Base-by-base conservation (phyloP, 2,329 filamentous ascomycete genomes). In the Colletotrichum spinosum region DNA sequence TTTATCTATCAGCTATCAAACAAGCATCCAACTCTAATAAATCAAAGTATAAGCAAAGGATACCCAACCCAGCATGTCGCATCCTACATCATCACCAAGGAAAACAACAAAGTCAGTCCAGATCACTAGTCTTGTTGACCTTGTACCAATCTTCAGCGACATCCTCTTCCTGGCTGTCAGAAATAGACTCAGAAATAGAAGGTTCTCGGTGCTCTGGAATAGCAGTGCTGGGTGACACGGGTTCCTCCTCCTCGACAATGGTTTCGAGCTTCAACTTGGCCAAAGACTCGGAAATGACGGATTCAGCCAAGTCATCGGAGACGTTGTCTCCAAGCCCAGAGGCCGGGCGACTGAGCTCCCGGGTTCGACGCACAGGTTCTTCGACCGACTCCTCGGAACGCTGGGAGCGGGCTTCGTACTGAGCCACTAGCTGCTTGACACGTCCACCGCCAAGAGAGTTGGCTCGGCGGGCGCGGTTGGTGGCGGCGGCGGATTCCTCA, bases 391-490 rank as follows among this genome's bases (percentile, higher is more conserved):
- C 59, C 7, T 45, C 41, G 17, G 2, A 6, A 13, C 41, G 42
- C 9, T 38, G 41, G 17, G 34, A 52, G 4, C 46, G 52, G 12
- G 41, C 58, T n/a, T 66, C 63, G 11, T 57, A 57, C 25, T 38
- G 37, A 17, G 63, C 58, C 12, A 66, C 48, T 2, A 66, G 51
- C 17, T 57, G 6, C 42, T 54, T 48, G n/a, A 65, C 58, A 13
- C 33, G 58, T 2, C 58, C 39, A 12, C 38, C 25, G 2, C 42
- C 52, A 6, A 48, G 33, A 2, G 52, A 62, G 1, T 37, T 9
- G 9, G 35, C 5, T 7, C 35, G 25, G 25, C n/a, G 6, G 15
- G 39, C 2, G 13, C 12, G 13, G 46, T 8, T 13, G 15, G 41
- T 38, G n/a, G 41, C 37, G 39, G n/a, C 5, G 4, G 17, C 6